Base-by-base conservation (phyloP, 140 eudicot species). In the Anethum foeniculum region DNA sequence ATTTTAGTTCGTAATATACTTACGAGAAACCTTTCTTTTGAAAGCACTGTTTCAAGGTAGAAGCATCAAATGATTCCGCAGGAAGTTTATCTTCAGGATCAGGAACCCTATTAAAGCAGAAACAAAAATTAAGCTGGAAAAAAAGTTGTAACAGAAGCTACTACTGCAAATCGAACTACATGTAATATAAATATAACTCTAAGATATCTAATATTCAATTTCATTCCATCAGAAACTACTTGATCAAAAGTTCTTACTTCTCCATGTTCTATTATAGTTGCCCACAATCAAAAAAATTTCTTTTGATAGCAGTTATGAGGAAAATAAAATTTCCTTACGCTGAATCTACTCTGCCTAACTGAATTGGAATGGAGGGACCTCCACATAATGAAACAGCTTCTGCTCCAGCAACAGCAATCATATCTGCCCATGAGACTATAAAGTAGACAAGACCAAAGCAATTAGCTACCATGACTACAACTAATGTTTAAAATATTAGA, bases 1-100 rank as follows among this genome's bases (percentile, higher is more conserved):
- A 51, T 47, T 36, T 16, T 25, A 13, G 7, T 39, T 41, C 38
- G 64, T 21, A n/a, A 47, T 79, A 81, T 62, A 93, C 99, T 92
- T 86, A 95, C 97, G 96, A 85, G 88, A 95, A 95, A 84, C 99
- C 98, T 89, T 95, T 95, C 78, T 77, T 81, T 86, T 87, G 78
- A 71, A 95, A 95, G 82, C 86, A 81, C 71, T 86, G 88, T 83
- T 95, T 95, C 80, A 95, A 77, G 77, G 88, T 86, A 54, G 80
- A 77, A 41, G 96, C 97, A 80, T 92, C 93, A 48, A 92, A 86
- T 25, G 98, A 78, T 87, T 95, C 99, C 85, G 90, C 93, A 9
- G 99, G 99, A 80, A 95, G 96, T 81, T 71, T 93, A 21, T 95
- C 98, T 85, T 92, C 97, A 18, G 98, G 97, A 87, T 95, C 99